Evolutionary conservation across 2,329 filamentous ascomycete species (phyloP), one percentile per base, ranked within the genome.

Genomic region (Pseudonectria foliicola): DNA sequence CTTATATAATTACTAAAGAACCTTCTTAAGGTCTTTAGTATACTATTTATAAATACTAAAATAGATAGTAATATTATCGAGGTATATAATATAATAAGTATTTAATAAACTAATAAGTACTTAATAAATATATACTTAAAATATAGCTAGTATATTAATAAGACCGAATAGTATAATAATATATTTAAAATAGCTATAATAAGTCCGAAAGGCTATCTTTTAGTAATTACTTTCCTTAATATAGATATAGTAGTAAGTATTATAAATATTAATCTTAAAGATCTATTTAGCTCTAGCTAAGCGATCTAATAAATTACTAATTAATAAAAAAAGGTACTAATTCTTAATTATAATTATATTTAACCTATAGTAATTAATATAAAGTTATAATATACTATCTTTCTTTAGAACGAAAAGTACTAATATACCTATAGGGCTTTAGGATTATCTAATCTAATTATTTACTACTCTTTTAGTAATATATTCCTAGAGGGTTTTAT

Each of bases 1-100:
- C 25, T 27, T 15, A 34, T 40, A 29, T 27, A 39, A 24, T 32
- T 30, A 29, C 26, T 35, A 29, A 33, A 39, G 28, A 6, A 41
- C 12, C 16, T 35, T 13, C 25, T 39, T 31, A 34, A 38, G 29
- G 41, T 46, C 29, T 16, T 31, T 15, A 21, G 35, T 38, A 34
- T 44, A 42, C 25, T 34, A 29, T 12, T 38, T 34, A 33, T 26
- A 24, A 6, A 18, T 29, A 11, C 40, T 33, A 34, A 27, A 38
- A 28, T 32, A 43, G 23, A 44, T 39, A 27, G 41, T 16, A n/a
- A 46, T 44, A 44, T 40, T 43, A 42, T 43, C 33, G 27, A 43
- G 18, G 15, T 44, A 40, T 26, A 37, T 35, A 32, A 41, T 43
- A 40, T 39, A 43, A 29, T 40, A 38, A 34, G 37, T 39, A 41